A percentile compares a stretch with the other conserved stretches of the same genome.
These are phyloP conservation scores for Rhodotorula sphaerocarpa DNA, from an alignment of 768 basidiomycete genomes.

Conservation along the genomic window DNA sequence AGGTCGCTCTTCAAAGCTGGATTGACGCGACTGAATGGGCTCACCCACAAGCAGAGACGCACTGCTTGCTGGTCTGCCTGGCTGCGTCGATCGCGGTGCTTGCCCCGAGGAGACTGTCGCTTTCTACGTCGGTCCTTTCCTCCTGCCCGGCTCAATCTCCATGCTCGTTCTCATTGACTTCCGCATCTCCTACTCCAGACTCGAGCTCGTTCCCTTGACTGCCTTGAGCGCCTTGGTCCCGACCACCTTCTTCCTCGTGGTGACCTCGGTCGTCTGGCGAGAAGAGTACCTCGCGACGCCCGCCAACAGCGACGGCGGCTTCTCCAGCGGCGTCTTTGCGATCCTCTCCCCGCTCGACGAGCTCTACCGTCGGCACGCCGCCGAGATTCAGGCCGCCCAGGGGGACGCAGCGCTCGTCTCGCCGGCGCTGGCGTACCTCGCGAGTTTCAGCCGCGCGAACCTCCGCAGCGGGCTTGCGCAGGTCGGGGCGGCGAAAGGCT, in stretches of 20 bases:
- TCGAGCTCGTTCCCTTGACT: conserved; percentile 6
- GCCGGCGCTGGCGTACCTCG: not conserved
- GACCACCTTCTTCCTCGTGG: conserved; percentile 13
- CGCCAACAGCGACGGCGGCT: not conserved
- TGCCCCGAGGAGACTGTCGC: too few species aligned
- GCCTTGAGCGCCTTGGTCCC: conserved; percentile 9
- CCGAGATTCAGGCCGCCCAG: not conserved
- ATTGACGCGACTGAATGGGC: too few species aligned
- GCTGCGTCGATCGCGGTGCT: too few species aligned
- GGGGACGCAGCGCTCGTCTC: not conserved
- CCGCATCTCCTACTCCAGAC: not conserved
- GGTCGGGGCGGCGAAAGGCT: conserved; percentile 10
- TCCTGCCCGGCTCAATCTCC: not conserved
- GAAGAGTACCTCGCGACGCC: conserved; percentile 18
- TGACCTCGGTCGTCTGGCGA: conserved; percentile 22
- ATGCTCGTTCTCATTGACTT: not conserved
- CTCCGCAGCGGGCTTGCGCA: not conserved
- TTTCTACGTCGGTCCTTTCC: not conserved
- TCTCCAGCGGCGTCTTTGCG: not conserved
- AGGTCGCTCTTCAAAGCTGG: too few species aligned
- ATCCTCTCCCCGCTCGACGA: conserved; percentile 1
- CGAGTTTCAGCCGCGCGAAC: conserved; percentile 13
- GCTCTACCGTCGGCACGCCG: not conserved
- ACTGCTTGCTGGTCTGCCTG: conserved; percentile 3
- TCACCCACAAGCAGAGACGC: conserved; percentile 5